Evolutionary conservation across 2,329 filamentous ascomycete species (phyloP).

Genomic region (Microcera coccophila): DNA sequence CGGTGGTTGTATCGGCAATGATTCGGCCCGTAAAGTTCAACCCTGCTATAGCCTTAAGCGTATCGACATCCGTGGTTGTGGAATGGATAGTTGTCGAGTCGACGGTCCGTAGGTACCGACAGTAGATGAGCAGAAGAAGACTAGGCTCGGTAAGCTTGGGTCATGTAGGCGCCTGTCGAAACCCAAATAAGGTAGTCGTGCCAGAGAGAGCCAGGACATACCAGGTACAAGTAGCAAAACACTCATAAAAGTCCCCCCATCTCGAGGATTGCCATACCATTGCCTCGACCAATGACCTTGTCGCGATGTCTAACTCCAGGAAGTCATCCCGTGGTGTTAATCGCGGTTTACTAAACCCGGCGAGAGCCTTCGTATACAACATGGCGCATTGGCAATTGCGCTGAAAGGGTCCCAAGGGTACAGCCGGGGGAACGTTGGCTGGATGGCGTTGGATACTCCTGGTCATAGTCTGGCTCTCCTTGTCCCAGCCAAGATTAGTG

Average conservation of each 20-base stretch:
- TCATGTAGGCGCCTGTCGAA: not conserved
- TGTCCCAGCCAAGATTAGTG: constrained; percentile 33
- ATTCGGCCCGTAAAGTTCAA: constrained; percentile 37
- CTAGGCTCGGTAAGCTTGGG: constrained; percentile 15
- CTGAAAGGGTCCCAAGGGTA: constrained; percentile 34
- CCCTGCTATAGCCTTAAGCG: constrained; percentile 34
- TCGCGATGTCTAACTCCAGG: constrained; percentile 31
- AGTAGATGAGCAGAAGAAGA: constrained; percentile 34
- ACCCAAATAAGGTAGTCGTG: not conserved
- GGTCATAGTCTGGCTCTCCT: constrained; percentile 18
- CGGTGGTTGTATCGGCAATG: constrained; percentile 34
- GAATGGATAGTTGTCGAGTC: constrained; percentile 22
- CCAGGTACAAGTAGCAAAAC: constrained; percentile 35
- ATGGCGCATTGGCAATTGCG: constrained; percentile 35
- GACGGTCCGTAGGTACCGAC: constrained; percentile 29
- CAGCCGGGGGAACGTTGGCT: constrained; percentile 24
- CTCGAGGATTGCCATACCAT: constrained; percentile 32
- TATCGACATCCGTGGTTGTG: constrained; percentile 26
- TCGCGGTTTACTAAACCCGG: constrained; percentile 11
- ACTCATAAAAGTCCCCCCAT: constrained; percentile 35
- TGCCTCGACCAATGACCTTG: constrained; percentile 31
- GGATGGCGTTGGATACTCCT: constrained; percentile 27
- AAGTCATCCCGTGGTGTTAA: constrained; percentile 25
- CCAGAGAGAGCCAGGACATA: constrained; percentile 12
- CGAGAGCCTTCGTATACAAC: constrained; percentile 30